Conservation (phyloP, 2,329 filamentous ascomycete species). For the Phyllosticta paracitricarpa region DNA sequence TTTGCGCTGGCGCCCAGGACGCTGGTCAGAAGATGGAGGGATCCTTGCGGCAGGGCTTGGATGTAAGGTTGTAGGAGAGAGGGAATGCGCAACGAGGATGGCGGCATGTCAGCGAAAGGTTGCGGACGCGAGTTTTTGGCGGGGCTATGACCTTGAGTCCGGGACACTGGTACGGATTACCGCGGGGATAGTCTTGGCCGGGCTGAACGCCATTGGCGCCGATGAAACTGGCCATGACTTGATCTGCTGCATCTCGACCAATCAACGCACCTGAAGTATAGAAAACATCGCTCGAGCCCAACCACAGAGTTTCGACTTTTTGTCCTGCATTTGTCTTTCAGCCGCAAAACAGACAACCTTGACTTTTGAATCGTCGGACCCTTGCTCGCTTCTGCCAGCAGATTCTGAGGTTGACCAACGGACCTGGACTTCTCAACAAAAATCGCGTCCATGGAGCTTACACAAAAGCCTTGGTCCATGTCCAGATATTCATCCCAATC, state of each 20-base stretch:
- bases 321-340: too few species aligned
- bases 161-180: not conserved
- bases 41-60: conserved; percentile 39
- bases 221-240: not conserved
- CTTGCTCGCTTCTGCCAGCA: too few species aligned
- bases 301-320: too few species aligned
- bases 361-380: too few species aligned
- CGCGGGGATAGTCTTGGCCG: not conserved
- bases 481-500: not conserved
- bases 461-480: not conserved
- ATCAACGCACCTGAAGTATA: not conserved
- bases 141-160: not conserved
- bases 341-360: too few species aligned
- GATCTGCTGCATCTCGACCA: not conserved
- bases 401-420: too few species aligned
- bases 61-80: conserved; percentile 57
- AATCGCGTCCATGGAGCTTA: not conserved
- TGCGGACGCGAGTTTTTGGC: not conserved
- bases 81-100: conserved; percentile 42
- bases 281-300: too few species aligned
- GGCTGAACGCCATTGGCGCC: not conserved
- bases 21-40: conserved; percentile 57
- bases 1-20: conserved; percentile 45
- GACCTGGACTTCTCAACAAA: too few species aligned
- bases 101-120: conserved; percentile 19